Evolutionary conservation across 1,284 basidiomycete genomes (phyloP).

Genomic region (Flammula alnicola): DNA sequence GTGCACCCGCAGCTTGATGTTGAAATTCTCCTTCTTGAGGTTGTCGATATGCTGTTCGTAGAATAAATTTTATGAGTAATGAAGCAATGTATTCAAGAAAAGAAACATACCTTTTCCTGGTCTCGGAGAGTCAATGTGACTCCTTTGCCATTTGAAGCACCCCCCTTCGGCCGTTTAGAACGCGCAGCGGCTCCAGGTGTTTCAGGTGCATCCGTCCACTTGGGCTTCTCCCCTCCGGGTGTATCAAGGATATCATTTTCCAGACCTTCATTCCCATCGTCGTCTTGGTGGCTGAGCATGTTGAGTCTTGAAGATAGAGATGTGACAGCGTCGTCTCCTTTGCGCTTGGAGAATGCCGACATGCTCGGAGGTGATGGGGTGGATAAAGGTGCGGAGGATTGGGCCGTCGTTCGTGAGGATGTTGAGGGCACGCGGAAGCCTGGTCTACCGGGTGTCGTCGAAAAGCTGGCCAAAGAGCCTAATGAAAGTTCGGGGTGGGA

Average conservation of each 20-base stretch:
- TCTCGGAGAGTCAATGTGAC: conserved; percentile 85
- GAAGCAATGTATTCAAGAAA: conserved; percentile 9
- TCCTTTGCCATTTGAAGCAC: conserved; percentile 47
- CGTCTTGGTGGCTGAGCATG: conserved; percentile 34
- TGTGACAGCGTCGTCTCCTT: conserved; percentile 27
- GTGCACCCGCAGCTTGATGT: conserved; percentile 91
- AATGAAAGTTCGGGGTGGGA: conserved; percentile 66
- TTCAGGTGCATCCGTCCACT: conserved; percentile 53
- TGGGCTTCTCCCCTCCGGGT: conserved; percentile 50
- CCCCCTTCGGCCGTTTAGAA: conserved; percentile 23
- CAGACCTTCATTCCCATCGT: conserved; percentile 26
- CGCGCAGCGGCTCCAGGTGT: conserved; percentile 46
- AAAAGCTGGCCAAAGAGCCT: conserved; percentile 59
- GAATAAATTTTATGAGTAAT: background rate
- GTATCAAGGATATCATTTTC: conserved; percentile 57
- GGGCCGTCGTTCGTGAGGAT: conserved; percentile 55
- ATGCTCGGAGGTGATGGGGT: conserved; percentile 53
- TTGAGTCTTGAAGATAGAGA: conserved; percentile 31
- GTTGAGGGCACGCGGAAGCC: conserved; percentile 52
- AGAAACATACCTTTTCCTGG: conserved; percentile 83
- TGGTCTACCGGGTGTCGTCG: conserved; percentile 52
- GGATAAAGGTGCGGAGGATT: conserved; percentile 54
- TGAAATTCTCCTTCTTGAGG: conserved; percentile 95
- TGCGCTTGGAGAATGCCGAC: conserved; percentile 33
- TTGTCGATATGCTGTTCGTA: conserved; percentile 82